Evolutionary conservation across 345 rosid genomes (phyloP).

Genomic region (Atalantia buxifolia): DNA sequence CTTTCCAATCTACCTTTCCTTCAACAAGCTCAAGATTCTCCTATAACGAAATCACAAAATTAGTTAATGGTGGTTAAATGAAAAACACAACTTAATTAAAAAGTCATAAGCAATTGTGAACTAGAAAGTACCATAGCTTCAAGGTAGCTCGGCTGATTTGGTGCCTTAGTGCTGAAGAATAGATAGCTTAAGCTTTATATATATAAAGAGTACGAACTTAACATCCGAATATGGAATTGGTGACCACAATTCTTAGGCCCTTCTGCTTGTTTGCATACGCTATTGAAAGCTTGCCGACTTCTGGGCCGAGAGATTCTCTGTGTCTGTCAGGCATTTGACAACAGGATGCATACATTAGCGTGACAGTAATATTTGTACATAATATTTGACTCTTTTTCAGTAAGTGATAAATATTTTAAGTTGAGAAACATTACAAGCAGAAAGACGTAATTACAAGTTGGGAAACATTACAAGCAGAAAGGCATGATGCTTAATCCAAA

Average conservation of each 20-base stretch:
- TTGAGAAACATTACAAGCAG: neutral
- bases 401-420: neutral
- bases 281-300: neutral
- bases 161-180: neutral
- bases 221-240: neutral
- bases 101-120: neutral
- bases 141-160: neutral
- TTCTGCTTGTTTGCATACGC: constrained; percentile 5
- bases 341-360: neutral
- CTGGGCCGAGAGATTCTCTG: neutral
- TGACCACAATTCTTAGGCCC: neutral
- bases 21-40: constrained; percentile 38
- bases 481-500: constrained; percentile 4
- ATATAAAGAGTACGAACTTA: neutral
- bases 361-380: neutral
- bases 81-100: neutral
- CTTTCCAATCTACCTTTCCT: constrained; percentile 62
- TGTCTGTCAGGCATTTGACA: neutral
- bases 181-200: neutral
- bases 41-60: constrained; percentile 20
- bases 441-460: neutral
- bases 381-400: neutral
- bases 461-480: constrained; percentile 2
- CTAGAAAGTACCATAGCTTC: constrained; percentile 4
- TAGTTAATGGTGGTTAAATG: neutral